These are phyloP conservation scores for Leptographium lundbergii DNA, from an alignment of 2,329 filamentous ascomycete species.

Conservation along the genomic window DNA sequence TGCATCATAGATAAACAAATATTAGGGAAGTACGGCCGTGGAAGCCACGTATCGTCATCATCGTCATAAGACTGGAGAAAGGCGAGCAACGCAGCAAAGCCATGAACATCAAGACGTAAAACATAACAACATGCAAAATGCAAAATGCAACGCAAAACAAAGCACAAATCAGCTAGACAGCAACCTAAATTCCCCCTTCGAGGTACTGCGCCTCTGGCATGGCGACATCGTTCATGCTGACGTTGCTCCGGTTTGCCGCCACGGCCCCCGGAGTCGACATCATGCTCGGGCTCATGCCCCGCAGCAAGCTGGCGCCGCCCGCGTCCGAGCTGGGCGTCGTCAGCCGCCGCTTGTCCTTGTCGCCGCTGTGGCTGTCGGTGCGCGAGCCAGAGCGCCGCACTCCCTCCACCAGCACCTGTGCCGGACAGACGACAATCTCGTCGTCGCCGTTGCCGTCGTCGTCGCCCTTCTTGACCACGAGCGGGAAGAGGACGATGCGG, in stretches of 20 bases:
- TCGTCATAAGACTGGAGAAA: background rate
- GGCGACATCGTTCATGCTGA: constrained; percentile 20
- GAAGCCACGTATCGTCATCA: background rate
- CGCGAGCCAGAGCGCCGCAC: constrained; percentile 8
- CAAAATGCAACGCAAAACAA: background rate
- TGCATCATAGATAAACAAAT: background rate
- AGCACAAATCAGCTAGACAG: background rate
- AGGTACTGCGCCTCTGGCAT: constrained; percentile 18
- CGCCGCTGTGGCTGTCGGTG: background rate
- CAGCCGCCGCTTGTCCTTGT: constrained; percentile 16
- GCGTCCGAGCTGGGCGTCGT: constrained; percentile 38
- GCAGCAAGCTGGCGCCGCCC: constrained; percentile 29
- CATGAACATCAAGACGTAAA: background rate
- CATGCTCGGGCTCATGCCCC: constrained; percentile 9
- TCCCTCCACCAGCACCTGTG: constrained; percentile 72
- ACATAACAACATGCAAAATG: background rate
- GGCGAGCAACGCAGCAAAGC: background rate
- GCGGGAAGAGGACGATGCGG: constrained; percentile 84
- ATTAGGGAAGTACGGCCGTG: background rate
- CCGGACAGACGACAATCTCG: constrained; percentile 89
- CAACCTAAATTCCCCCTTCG: constrained; percentile 19
- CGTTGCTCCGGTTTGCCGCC: constrained; percentile 18
- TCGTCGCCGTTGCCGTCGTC: constrained; percentile 80
- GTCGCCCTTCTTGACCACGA: constrained; percentile 92
- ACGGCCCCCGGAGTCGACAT: constrained; percentile 24